These are phyloP conservation scores for Puccinia triticina DNA, from an alignment of 1,284 basidiomycete species.

Conservation along the genomic window DNA sequence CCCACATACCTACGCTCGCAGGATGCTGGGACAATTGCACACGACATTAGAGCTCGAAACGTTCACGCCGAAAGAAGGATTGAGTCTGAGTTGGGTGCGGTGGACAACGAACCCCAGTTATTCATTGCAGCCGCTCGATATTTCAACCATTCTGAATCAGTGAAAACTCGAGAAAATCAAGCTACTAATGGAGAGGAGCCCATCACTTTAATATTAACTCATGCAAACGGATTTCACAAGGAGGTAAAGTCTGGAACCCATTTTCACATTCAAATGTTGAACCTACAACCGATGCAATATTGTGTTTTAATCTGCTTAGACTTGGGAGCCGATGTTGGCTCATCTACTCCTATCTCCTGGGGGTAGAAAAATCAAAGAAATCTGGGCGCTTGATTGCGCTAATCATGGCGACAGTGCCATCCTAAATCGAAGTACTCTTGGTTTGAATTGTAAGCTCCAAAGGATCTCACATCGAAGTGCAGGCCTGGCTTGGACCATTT, in stretches of 20 bases:
- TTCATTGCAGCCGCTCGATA: conserved; percentile 64
- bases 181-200: conserved; percentile 57
- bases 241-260: conserved; percentile 65
- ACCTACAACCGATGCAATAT: conserved; percentile 13
- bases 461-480: background rate
- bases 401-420: conserved; percentile 76
- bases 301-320: conserved; percentile 61
- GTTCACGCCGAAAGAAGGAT: conserved; percentile 50
- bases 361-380: conserved; percentile 67
- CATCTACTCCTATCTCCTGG: conserved; percentile 60
- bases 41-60: conserved; percentile 37
- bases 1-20: conserved; percentile 45
- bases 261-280: background rate
- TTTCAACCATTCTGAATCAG: conserved; percentile 33
- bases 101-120: conserved; percentile 68
- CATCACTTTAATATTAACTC: conserved; percentile 72
- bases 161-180: conserved; percentile 53
- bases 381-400: conserved; percentile 76
- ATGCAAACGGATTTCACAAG: conserved; percentile 81
- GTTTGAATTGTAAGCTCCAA: conserved; percentile 58
- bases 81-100: conserved; percentile 59
- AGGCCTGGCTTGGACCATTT: too few relatives aligned
- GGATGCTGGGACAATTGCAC: conserved; percentile 53
- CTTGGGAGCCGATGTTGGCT: conserved; percentile 70
- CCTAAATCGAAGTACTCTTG: conserved; percentile 67